Evolutionary conservation across 768 basidiomycete genomes (phyloP).

Genomic region (Lactarius sp.): DNA sequence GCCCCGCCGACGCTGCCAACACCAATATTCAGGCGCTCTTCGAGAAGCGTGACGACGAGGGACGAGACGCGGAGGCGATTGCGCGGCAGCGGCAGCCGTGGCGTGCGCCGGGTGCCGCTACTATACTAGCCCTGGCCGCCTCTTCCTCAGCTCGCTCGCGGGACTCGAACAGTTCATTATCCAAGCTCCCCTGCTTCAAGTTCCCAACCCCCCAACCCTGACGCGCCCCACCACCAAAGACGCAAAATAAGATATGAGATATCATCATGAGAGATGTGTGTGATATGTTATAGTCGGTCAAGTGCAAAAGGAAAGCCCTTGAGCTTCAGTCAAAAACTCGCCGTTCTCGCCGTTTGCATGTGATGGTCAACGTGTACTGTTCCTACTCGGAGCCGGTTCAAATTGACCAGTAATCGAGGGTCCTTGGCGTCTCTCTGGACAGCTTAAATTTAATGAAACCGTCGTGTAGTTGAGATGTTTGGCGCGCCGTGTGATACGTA

Average conservation of each 20-base stretch:
- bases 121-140: conserved; percentile 33
- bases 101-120: conserved; percentile 23
- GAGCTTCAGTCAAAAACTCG: conserved; percentile 29
- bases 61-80: conserved; percentile 53
- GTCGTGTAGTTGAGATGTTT: background rate
- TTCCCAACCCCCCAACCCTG: conserved; percentile 22
- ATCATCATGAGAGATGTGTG: background rate
- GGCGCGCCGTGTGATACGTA: background rate
- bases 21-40: conserved; percentile 46
- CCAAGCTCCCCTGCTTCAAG: conserved; percentile 22
- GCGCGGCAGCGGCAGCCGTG: conserved; percentile 28
- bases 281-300: background rate
- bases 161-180: conserved; percentile 47
- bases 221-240: too few relatives aligned
- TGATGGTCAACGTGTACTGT: conserved; percentile 67
- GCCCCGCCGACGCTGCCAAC: background rate
- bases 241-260: too few relatives aligned
- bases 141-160: conserved; percentile 53
- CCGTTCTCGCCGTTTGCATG: conserved; percentile 47
- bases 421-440: conserved; percentile 54
- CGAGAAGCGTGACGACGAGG: conserved; percentile 56
- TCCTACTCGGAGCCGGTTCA: conserved; percentile 56
- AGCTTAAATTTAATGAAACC: background rate
- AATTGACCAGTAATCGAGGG: conserved; percentile 63
- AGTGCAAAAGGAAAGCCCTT: background rate